phyloP scores from a whole-genome alignment of 148 eudicot genomes.

The Diospyros kaki region DNA sequence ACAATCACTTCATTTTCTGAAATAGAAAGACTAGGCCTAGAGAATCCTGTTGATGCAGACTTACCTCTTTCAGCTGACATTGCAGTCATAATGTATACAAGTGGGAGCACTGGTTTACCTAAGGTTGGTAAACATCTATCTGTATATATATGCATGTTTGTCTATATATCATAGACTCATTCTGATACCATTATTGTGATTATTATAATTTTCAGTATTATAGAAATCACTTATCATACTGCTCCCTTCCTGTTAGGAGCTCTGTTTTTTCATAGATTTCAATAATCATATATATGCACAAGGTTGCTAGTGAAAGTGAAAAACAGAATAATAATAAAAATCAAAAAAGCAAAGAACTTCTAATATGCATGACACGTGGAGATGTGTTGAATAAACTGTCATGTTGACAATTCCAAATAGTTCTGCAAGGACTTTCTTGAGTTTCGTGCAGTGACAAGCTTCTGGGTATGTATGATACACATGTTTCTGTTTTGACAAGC shows the following conservation, averaged over 20 bases:
- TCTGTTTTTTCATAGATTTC: too few species aligned
- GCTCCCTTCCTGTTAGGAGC: neutral
- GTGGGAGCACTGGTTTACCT: conserved; percentile 96
- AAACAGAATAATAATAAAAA: too few species aligned
- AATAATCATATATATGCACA: too few species aligned
- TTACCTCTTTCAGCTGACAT: conserved; percentile 76
- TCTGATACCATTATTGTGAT: neutral
- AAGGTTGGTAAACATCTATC: conserved; percentile 46
- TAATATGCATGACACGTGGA: too few species aligned
- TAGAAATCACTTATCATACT: neutral
- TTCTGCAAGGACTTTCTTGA: neutral
- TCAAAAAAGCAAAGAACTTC: too few species aligned
- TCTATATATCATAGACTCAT: too few species aligned
- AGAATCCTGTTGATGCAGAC: conserved; percentile 65
- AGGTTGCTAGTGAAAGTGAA: too few species aligned
- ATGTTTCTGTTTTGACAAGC: neutral
- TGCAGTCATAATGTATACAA: conserved; percentile 94
- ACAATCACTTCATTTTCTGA: conserved; percentile 54
- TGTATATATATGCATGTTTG: too few species aligned
- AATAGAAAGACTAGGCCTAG: conserved; percentile 61
- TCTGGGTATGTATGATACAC: neutral
- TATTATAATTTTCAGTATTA: neutral
- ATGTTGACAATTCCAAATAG: neutral
- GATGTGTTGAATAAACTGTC: neutral
- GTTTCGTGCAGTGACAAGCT: neutral